Base-by-base conservation (phyloP, 345 rosid species). In the Passiflora organensis region DNA sequence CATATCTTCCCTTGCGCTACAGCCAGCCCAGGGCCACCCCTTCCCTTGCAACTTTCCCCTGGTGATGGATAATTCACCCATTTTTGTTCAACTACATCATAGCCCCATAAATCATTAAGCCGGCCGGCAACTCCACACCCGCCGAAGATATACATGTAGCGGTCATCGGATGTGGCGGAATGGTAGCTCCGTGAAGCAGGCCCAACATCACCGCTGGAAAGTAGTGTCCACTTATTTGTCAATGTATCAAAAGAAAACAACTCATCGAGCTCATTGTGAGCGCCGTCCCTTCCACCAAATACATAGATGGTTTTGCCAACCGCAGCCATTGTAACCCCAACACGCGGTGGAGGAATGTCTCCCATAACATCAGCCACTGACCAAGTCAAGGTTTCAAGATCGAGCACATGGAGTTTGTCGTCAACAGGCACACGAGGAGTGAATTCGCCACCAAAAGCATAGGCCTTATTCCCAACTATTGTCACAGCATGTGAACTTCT, bases 401-500 rank as follows among this genome's bases (percentile, higher is more conserved):
- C 88, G 24, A 87, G 83, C 25, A 78, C 78, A 20, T 87, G 66
- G 58, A 91, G 82, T 1, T 76, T 56, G 85, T 87, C 85, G 78
- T 91, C 96, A 0, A 91, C 95, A 0, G 97, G 96, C 59, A 85
- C 93, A 38, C 96, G 89, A 0, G 96, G 97, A 13, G 66, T 32
- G 58, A 80, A 82, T 63, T 91, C 96, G 6, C 97, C 96, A 2
- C 96, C 96, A 13, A 91, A 85, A 25, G 83, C 84, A 16, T 87
- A 91, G 38, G 79, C 78, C 67, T 78, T 83, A 21, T 66, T 51
- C 2, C 84, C 89, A 1, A 91, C 81, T 10, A 87, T 43, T 56
- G 96, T 60, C 43, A 91, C 61, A 65, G 96, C 96, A 12, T 91
- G 97, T 1, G 95, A 91, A 77, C 97, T 91, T 74, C 96, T 77